Conservation (phyloP, 352 stramenopile species). For the Plasmopara halstedii region DNA sequence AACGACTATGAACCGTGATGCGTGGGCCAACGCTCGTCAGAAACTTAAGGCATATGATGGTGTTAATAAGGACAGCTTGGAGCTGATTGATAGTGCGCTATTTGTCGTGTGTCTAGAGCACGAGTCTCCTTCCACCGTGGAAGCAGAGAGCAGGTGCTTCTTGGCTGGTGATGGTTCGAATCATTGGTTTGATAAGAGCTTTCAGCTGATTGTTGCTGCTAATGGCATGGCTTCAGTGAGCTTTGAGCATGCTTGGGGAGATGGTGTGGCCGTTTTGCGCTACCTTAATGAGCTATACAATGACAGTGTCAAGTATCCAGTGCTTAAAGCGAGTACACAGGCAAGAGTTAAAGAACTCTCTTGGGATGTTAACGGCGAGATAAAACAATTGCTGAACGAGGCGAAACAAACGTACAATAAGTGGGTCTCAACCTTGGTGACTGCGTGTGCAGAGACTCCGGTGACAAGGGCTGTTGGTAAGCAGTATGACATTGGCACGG, state of each 20-base stretch:
- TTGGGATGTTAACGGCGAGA: conserved; percentile 55
- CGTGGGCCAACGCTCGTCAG: conserved; percentile 64
- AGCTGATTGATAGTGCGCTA: conserved; percentile 80
- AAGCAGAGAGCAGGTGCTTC: conserved; percentile 71
- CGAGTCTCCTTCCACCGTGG: conserved; percentile 35
- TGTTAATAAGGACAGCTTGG: conserved; percentile 62
- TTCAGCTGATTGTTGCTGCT: conserved; percentile 79
- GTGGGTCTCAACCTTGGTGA: conserved; percentile 49
- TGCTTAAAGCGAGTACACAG: conserved; percentile 32
- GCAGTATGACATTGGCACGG: conserved; percentile 72
- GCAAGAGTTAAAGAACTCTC: conserved; percentile 34
- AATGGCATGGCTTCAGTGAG: conserved; percentile 82
- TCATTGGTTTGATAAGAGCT: conserved; percentile 91
- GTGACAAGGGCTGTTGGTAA: conserved; percentile 55
- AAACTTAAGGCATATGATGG: conserved; percentile 40
- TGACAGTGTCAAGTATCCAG: conserved; percentile 68
- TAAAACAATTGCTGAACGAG: conserved; percentile 53
- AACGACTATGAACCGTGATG: conserved; percentile 78
- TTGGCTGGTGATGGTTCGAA: conserved; percentile 77
- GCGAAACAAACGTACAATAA: conserved; percentile 65
- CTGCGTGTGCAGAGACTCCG: conserved; percentile 68
- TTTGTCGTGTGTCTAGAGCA: conserved; percentile 83
- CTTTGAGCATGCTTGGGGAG: conserved; percentile 88
- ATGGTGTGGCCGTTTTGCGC: conserved; percentile 81
- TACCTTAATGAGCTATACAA: conserved; percentile 87